Base-by-base conservation (phyloP, 140 eudicot species). In the Stevia rebaudiana region DNA sequence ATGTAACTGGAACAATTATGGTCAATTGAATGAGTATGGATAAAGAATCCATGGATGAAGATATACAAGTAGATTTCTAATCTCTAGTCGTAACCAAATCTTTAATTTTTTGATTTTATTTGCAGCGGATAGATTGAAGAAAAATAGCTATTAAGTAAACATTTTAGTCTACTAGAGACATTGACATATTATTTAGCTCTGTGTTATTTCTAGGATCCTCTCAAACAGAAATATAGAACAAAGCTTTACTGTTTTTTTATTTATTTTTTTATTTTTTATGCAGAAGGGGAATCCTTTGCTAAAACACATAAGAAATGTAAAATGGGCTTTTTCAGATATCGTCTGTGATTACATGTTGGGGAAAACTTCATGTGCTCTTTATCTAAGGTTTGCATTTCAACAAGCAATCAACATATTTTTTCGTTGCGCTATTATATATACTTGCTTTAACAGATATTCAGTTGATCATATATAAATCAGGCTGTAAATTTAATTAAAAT, bases 261-360 rank as follows among this genome's bases (percentile, higher is more conserved):
- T 35, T 8, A 30, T 6, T 5, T 7, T 67, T 4, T 17, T 37
- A 31, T 28, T 65, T 57, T 2, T 60, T 19, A 3, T 73, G 84
- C 87, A 88, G 98, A 92, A 88, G 65, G 98, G 98, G 61, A 92
- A 92, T 68, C 98, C 98, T 61, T 77, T 88, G 79, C 90, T 92
- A 19, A 92, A 88, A 76, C 94, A 88, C 75, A 81, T 92, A 73
- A 85, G 98, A 80, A 92, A 92, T 35, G 96, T 87, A 70, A 82
- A 83, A 73, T 85, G 96, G 98, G 84, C 68, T 16, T 92, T 85
- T 72, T 85, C 96, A 30, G 98, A 92, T 74, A 52, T 88, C 35
- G 79, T 88, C 25, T 86, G 90, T 58, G 98, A 88, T 72, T 92
- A 88, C 70, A 69, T 83, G 76, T 73, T 92, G 83, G 96, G 98